Percentiles rank a stretch among this genome's conserved stretches.
phyloP scores from a whole-genome alignment of 306 rosid genomes.

The Lathyrus aphaca region DNA sequence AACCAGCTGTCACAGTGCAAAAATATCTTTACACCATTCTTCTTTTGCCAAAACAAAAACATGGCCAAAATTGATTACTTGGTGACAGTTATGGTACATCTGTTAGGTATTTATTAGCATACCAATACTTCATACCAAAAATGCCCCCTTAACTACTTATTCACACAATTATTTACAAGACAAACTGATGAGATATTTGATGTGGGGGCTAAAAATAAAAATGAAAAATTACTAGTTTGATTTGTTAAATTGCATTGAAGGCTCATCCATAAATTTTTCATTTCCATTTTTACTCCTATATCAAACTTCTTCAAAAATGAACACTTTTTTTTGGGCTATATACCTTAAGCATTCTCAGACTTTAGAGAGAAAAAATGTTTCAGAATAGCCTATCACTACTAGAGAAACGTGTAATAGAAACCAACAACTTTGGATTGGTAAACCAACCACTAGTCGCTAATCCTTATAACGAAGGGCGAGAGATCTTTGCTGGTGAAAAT shows the following conservation, averaged over 20 bases:
- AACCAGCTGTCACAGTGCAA: constrained; percentile 21
- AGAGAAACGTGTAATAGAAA: background rate
- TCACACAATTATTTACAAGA: constrained; percentile 18
- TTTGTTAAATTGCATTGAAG: background rate
- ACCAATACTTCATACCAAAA: background rate
- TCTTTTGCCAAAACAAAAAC: constrained; percentile 37
- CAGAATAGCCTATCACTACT: background rate
- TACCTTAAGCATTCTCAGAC: no score
- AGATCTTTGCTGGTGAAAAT: constrained; percentile 61
- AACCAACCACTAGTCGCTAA: background rate
- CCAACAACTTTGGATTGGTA: background rate
- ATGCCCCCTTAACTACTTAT: constrained; percentile 4
- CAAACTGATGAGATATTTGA: constrained; percentile 14
- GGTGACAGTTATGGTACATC: background rate
- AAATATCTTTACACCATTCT: constrained; percentile 32
- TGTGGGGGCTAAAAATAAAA: constrained; percentile 4
- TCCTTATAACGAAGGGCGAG: constrained; percentile 33
- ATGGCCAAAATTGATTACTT: constrained; percentile 44
- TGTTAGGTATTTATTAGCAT: background rate
- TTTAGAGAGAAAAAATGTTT: background rate
- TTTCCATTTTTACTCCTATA: constrained; percentile 1
- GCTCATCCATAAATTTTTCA: background rate
- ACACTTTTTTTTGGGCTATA: no score
- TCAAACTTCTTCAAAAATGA: constrained; percentile 20
- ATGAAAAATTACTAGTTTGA: constrained; percentile 1